Evolutionary conservation across 1,284 basidiomycete genomes (phyloP).

Genomic region (Leucoagaricus sp.): DNA sequence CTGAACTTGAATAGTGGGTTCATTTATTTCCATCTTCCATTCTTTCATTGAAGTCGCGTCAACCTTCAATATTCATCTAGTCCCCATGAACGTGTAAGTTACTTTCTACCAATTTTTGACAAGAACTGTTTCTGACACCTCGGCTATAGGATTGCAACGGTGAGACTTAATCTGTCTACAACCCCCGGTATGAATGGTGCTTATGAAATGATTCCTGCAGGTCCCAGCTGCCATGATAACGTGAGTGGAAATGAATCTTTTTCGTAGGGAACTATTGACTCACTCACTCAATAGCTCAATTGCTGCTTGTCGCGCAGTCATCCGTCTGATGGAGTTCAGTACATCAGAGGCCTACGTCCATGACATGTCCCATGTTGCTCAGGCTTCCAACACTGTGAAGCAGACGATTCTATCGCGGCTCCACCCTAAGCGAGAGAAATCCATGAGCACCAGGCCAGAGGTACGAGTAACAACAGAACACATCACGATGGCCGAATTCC

Average conservation of each 20-base stretch:
- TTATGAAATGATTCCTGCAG: slow-evolving; percentile 30
- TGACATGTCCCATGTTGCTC: slow-evolving; percentile 41
- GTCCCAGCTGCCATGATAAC: slow-evolving; percentile 66
- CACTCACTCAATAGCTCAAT: slow-evolving; percentile 43
- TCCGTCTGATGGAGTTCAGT: slow-evolving; percentile 58
- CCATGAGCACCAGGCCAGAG: slow-evolving; percentile 43
- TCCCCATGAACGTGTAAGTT: slow-evolving; percentile 72
- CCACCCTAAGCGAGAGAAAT: slow-evolving; percentile 9
- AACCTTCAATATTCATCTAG: slow-evolving; percentile 36
- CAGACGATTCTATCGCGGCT: slow-evolving; percentile 26
- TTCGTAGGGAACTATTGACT: not conserved
- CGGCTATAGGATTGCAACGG: slow-evolving; percentile 36
- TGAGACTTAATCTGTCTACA: slow-evolving; percentile 22
- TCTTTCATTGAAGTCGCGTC: not conserved
- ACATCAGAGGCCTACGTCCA: slow-evolving; percentile 49
- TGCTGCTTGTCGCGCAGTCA: slow-evolving; percentile 66
- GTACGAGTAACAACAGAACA: slow-evolving; percentile 62
- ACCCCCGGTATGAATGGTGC: not conserved
- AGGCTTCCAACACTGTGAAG: slow-evolving; percentile 26
- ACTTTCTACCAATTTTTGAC: slow-evolving; percentile 5
- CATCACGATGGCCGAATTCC: slow-evolving; percentile 50
- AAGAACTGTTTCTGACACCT: slow-evolving; percentile 12
- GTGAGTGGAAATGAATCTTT: slow-evolving; percentile 34
- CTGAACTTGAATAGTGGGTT: slow-evolving; percentile 60
- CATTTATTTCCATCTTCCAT: not conserved